A percentile compares a stretch with the other conserved stretches of the same genome.
Conservation (phyloP, 1,284 basidiomycete species). For the Ustilago lituana region DNA sequence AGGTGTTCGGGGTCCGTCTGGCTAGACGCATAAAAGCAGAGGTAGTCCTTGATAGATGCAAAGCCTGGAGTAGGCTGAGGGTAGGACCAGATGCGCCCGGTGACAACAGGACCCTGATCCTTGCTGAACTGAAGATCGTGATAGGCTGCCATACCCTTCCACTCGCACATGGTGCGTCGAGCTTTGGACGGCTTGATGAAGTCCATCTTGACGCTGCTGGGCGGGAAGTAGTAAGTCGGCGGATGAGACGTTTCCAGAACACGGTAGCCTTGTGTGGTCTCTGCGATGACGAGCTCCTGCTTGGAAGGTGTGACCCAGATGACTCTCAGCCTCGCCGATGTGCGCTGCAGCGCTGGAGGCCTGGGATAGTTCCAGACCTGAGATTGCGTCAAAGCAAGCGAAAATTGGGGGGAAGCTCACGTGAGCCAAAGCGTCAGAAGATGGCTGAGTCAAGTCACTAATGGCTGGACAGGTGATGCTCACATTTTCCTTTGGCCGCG, state of each 20-base stretch:
- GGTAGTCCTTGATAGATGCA: constrained; percentile 57
- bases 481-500: constrained; percentile 50
- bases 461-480: too few relatives aligned
- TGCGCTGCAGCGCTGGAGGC: constrained; percentile 58
- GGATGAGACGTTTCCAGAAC: constrained; percentile 65
- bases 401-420: not conserved
- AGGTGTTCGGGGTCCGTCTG: constrained; percentile 48
- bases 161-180: constrained; percentile 63
- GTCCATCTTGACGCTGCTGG: constrained; percentile 44
- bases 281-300: constrained; percentile 58
- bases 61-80: constrained; percentile 54
- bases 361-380: constrained; percentile 64
- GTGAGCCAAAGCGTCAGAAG: not conserved
- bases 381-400: not conserved
- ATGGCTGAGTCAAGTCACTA: too few relatives aligned
- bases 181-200: constrained; percentile 52
- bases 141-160: constrained; percentile 63
- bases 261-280: constrained; percentile 59
- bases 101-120: constrained; percentile 35
- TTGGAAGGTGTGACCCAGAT: constrained; percentile 55
- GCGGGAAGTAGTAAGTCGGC: constrained; percentile 62
- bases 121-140: constrained; percentile 55
- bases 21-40: constrained; percentile 63
- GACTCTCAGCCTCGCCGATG: constrained; percentile 53
- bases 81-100: constrained; percentile 62